A percentile compares a stretch with the other conserved stretches of the same genome.
phyloP scores from a whole-genome alignment of 2,329 filamentous ascomycete species.

The Stagonosporopsis cucurbitacearum region DNA sequence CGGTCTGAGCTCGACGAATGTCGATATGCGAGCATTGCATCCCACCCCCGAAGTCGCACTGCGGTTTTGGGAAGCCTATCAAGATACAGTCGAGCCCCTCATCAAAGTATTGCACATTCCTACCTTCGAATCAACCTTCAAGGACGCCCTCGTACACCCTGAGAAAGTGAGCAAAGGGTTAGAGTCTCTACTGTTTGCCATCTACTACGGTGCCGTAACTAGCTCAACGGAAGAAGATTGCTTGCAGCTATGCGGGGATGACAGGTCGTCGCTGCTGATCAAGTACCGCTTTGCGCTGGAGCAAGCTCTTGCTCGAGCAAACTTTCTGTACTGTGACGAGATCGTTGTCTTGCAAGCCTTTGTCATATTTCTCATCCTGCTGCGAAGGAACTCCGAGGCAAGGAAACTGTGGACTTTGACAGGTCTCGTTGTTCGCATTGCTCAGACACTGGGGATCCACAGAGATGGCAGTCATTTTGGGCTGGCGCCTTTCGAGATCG shows the following conservation, averaged over 20 bases:
- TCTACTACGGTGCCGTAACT: constrained; percentile 66
- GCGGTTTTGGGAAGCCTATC: constrained; percentile 73
- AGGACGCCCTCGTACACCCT: constrained; percentile 66
- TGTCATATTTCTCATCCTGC: constrained; percentile 65
- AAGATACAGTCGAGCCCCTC: constrained; percentile 76
- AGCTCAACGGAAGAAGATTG: constrained; percentile 59
- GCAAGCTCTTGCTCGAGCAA: constrained; percentile 67
- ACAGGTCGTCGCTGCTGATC: constrained; percentile 56
- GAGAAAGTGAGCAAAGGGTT: constrained; percentile 64
- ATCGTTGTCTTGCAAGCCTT: constrained; percentile 68
- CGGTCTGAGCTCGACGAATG: constrained; percentile 73
- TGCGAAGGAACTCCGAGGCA: constrained; percentile 59
- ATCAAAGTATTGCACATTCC: constrained; percentile 75
- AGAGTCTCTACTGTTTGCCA: constrained; percentile 66
- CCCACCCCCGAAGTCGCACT: constrained; percentile 66
- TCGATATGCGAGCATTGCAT: constrained; percentile 69
- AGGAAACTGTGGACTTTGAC: constrained; percentile 65
- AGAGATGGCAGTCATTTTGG: constrained; percentile 63
- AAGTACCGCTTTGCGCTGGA: constrained; percentile 69
- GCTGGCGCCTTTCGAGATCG: constrained; percentile 65
- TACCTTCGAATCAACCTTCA: constrained; percentile 66
- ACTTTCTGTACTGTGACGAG: constrained; percentile 68
- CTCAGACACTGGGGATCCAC: constrained; percentile 66
- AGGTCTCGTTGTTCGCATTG: constrained; percentile 64
- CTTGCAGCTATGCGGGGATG: constrained; percentile 57